Percentiles rank a stretch among this genome's conserved stretches.
Evolutionary conservation across 2,329 filamentous ascomycete species (phyloP).

Genomic region (Myriosclerotinia duriaeana): DNA sequence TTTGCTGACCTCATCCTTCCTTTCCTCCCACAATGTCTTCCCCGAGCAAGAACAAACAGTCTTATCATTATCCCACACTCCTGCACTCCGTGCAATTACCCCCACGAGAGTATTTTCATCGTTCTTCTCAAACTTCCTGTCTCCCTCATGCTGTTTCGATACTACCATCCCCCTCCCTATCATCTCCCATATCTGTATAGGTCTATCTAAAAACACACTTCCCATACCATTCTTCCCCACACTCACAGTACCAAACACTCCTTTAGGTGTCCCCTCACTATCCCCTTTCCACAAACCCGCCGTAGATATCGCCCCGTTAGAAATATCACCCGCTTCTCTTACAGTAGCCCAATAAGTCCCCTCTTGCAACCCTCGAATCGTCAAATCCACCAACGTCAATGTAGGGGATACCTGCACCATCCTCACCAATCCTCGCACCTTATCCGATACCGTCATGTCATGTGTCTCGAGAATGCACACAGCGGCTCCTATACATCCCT

Average conservation of each 20-base stretch:
- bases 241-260: slow-evolving; percentile 71
- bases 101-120: slow-evolving; percentile 85
- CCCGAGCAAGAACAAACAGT: slow-evolving; percentile 96
- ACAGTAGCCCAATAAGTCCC: slow-evolving; percentile 84
- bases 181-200: slow-evolving; percentile 90
- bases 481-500: slow-evolving; percentile 60
- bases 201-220: slow-evolving; percentile 75
- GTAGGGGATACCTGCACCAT: slow-evolving; percentile 87
- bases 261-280: slow-evolving; percentile 47
- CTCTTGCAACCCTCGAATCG: slow-evolving; percentile 75
- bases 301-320: slow-evolving; percentile 75
- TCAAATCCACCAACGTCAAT: slow-evolving; percentile 83
- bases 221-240: slow-evolving; percentile 76
- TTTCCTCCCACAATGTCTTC: slow-evolving; percentile 97
- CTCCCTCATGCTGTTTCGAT: slow-evolving; percentile 61
- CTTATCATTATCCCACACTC: slow-evolving; percentile 99
- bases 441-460: slow-evolving; percentile 56
- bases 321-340: slow-evolving; percentile 83
- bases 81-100: slow-evolving; percentile 90
- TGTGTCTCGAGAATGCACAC: slow-evolving; percentile 96
- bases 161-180: slow-evolving; percentile 92
- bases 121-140: slow-evolving; percentile 63
- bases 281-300: slow-evolving; percentile 72
- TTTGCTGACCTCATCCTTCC: slow-evolving; percentile 81
- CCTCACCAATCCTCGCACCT: slow-evolving; percentile 82